Conservation (phyloP, 139 green algal genomes). For the Edaphochlamys debaryana region DNA sequence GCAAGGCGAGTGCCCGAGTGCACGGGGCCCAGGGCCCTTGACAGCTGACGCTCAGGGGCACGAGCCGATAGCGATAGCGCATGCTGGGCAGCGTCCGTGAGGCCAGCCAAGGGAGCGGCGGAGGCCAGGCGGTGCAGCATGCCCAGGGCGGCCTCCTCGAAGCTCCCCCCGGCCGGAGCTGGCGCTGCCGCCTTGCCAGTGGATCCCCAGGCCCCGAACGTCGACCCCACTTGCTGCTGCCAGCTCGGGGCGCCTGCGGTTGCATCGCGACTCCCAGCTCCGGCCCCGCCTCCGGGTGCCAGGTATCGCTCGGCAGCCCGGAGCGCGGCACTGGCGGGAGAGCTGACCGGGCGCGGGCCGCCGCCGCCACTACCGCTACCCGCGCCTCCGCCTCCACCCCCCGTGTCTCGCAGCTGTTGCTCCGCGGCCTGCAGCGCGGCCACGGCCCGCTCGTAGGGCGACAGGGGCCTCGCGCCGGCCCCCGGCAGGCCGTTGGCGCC, state of each 20-base stretch:
- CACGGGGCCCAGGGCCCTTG: no score
- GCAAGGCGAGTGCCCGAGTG: no score
- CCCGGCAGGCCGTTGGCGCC: no score
- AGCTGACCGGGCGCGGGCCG: background rate
- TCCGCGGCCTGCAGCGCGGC: conserved; percentile 24
- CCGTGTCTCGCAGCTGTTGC: conserved; percentile 5
- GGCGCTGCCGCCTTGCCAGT: background rate
- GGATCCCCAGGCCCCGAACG: no score
- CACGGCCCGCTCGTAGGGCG: conserved; percentile 25
- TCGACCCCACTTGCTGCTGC: no score
- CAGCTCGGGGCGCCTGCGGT: no score
- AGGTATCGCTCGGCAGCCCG: conserved; percentile 10
- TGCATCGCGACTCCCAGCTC: no score
- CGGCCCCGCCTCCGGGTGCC: background rate
- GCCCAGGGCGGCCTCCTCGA: conserved; percentile 1
- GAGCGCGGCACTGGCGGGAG: background rate
- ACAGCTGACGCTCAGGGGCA: no score
- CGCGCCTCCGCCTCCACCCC: background rate
- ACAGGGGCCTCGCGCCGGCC: background rate
- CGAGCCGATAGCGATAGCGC: no score
- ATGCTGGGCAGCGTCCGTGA: no score
- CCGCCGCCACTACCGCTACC: background rate
- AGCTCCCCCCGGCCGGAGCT: background rate
- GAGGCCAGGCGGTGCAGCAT: background rate
- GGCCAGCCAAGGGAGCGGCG: background rate